Base-by-base conservation (phyloP, 2,329 filamentous ascomycete species). In the Xylaria sp. region DNA sequence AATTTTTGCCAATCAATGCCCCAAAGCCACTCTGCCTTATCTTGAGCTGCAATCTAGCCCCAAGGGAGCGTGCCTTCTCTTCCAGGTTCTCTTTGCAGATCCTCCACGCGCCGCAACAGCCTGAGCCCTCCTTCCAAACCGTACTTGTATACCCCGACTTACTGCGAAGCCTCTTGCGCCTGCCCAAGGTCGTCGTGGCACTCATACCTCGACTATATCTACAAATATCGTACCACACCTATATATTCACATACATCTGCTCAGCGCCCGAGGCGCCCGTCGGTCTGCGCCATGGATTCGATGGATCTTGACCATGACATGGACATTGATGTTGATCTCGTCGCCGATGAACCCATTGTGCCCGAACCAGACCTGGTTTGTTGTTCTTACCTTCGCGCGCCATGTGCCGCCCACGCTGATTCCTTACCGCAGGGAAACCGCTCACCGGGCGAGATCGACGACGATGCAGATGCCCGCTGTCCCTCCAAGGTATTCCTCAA, bases 401-500 rank as follows among this genome's bases (percentile, higher is more conserved):
- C 43, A 28, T 62, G 23, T 64, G 25, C 43, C 55, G 46, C 25
- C 48, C 57, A 41, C 62, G 25, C 73, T 76, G 60, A 77, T 60
- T 23, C 23, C 43, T 60, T 48, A 23, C 36, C 46, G 31, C 52
- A 75, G 82, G 79, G 80, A 78, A 75, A 74, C 49, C 76, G 74
- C 59, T 79, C 78, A 9, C 67, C 67, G 20, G 70, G 70, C 64
- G 70, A 71, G 67, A 64, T 71, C 55, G 70, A 71, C 56, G 80
- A 81, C 28, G 83, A 82, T 54, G 82, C 75, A 9, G 78, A 81
- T 36, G 73, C 74, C 15, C 63, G 81, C 3, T 77, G 81, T 10
- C 84, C 85, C 20, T 84, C 89, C 76, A 96, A 96, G 78, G 82
- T 98, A n/a, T 91, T 98, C 80, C 83, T 99, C 62, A 89, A 90